Evolutionary conservation across 108 stramenopile genomes (phyloP).

Genomic region (Conticribra guillardii): DNA sequence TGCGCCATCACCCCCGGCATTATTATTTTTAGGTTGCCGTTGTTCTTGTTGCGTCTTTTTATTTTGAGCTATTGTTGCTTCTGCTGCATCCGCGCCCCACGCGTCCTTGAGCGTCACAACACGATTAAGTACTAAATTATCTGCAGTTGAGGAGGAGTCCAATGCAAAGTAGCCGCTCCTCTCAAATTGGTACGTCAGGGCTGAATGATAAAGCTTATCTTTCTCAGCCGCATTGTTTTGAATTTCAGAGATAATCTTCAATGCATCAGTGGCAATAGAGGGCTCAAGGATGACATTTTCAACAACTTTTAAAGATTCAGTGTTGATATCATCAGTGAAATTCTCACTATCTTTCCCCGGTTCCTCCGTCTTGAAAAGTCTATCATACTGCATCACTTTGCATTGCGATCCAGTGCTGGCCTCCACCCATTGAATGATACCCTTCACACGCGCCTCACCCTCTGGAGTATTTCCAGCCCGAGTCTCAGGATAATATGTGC

Average conservation of each 20-base stretch:
- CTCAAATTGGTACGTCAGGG: slow-evolving; percentile 88
- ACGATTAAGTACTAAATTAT: slow-evolving; percentile 86
- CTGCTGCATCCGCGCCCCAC: slow-evolving; percentile 61
- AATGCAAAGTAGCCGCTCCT: slow-evolving; percentile 88
- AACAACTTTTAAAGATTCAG: slow-evolving; percentile 73
- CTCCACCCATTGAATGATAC: slow-evolving; percentile 94
- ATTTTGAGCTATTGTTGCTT: slow-evolving; percentile 12
- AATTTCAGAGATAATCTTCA: slow-evolving; percentile 47
- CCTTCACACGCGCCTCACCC: slow-evolving; percentile 82
- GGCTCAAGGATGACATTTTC: slow-evolving; percentile 76
- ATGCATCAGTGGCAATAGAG: slow-evolving; percentile 67
- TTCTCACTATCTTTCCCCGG: slow-evolving; percentile 83
- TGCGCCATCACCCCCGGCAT: slow-evolving; percentile 19
- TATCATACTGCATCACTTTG: slow-evolving; percentile 86
- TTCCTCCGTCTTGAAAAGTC: slow-evolving; percentile 83
- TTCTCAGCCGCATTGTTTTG: slow-evolving; percentile 2
- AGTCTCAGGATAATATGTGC: slow-evolving; percentile 79
- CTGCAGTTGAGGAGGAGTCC: slow-evolving; percentile 63
- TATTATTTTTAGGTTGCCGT: slow-evolving; percentile 21
- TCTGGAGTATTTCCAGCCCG: slow-evolving; percentile 85
- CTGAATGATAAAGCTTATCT: slow-evolving; percentile 53
- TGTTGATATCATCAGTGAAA: slow-evolving; percentile 83
- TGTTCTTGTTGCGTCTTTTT: slow-evolving; percentile 33
- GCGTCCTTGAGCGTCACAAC: slow-evolving; percentile 87
- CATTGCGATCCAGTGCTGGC: slow-evolving; percentile 64